A percentile compares a stretch with the other conserved stretches of the same genome.
Conservation (phyloP, 176 grass and related monocot species). For the Triticum monococcum region DNA sequence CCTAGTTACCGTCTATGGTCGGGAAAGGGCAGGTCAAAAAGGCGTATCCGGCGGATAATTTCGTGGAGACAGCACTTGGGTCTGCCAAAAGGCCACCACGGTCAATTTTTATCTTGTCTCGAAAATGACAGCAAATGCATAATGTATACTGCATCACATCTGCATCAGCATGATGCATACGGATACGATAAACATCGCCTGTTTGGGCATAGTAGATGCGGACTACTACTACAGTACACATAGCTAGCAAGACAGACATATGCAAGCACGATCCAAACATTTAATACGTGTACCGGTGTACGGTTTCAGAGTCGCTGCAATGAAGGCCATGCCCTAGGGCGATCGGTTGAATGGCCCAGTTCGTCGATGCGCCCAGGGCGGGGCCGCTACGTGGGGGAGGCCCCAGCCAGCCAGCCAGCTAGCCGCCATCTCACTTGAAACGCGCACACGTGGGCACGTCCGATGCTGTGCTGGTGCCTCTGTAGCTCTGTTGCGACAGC, state of each 20-base stretch:
- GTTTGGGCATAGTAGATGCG: background rate
- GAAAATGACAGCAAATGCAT: background rate
- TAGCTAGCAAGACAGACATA: background rate
- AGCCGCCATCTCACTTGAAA: background rate
- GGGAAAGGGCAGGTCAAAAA: slow-evolving; percentile 28
- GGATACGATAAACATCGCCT: background rate
- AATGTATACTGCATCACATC: slow-evolving; percentile 20
- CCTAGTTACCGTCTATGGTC: background rate
- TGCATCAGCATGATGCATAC: slow-evolving; percentile 43
- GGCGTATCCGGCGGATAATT: background rate
- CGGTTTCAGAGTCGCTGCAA: background rate
- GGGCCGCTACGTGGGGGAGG: background rate
- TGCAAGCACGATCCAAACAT: no score
- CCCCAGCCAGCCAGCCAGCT: background rate
- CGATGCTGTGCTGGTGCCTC: background rate
- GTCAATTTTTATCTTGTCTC: background rate
- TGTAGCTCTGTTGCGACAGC: no score
- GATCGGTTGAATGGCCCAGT: background rate
- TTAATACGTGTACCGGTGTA: background rate
- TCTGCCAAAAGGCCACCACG: background rate
- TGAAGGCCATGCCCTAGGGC: background rate
- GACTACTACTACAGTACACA: no score
- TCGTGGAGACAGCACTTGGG: slow-evolving; percentile 37
- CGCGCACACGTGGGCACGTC: slow-evolving; percentile 29
- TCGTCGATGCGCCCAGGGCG: background rate